Base-by-base conservation (phyloP, 2,329 filamentous ascomycete genomes). In the Sporothrix phasma region DNA sequence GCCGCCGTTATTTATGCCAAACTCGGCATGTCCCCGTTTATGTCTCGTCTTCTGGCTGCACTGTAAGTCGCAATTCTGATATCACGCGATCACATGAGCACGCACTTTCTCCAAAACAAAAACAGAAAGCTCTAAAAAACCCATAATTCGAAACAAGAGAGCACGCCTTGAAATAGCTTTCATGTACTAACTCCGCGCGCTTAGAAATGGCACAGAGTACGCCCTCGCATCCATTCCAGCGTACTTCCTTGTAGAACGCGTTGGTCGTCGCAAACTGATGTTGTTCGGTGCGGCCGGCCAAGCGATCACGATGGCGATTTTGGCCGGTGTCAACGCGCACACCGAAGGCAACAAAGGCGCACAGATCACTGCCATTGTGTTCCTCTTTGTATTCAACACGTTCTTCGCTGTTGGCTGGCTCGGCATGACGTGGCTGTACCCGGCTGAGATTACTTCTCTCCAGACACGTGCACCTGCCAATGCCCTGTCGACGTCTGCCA, bases 341-440 rank as follows among this genome's bases (percentile, higher is more conserved):
- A 47, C 46, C n/a, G 62, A 60, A n/a, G 61, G 34, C 67, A 66
- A 65, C 54, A 83, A 84, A 70, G 31, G 56, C 22, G 59, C 64
- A 2, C 47, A 53, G 24, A 41, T 66, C 10, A 39, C 53, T 2
- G 63, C 53, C 5, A 71, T 76, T 39, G 73, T 75, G 6, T 76
- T 78, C 62, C 70, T 82, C 3, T 82, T 82, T 65, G 71, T 82
- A 22, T 83, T 82, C 71, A 81, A 82, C 70, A 78, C 77, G 1
- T 78, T 81, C 68, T 82, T 83, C 65, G 79, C 78, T 3, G 66
- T 82, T 24, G 81, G 80, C 22, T 82, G 79, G 80, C 73, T 79
- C 1, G 80, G 79, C 7, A 80, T 81, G 76, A 77, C 79, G 0
- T 88, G 84, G 85, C 73, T 85, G 59, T 83, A 82, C 68, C 80